Evolutionary conservation across 257 asterid genomes (phyloP).

Genomic region (Coffea eugenioides): DNA sequence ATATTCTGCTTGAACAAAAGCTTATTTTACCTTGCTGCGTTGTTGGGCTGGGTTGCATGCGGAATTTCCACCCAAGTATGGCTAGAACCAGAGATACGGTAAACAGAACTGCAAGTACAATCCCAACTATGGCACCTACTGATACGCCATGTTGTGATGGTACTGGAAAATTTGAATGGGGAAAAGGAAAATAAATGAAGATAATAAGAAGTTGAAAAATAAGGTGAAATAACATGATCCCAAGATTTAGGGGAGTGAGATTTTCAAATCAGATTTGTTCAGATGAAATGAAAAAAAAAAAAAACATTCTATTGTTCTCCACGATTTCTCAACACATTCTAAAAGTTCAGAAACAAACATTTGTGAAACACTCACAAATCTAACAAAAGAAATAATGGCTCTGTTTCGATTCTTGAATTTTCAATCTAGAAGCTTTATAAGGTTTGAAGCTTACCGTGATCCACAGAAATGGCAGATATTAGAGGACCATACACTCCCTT

Average conservation of each 20-base stretch:
- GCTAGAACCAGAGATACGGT: slow-evolving; percentile 30
- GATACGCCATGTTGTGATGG: slow-evolving; percentile 45
- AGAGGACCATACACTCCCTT: slow-evolving; percentile 35
- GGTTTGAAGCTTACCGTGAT: slow-evolving; percentile 24
- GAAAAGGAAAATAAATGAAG: neutral
- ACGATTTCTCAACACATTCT: neutral
- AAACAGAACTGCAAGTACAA: slow-evolving; percentile 44
- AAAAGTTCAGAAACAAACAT: neutral
- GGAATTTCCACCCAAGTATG: slow-evolving; percentile 66
- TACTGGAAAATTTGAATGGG: slow-evolving; percentile 43
- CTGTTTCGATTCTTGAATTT: neutral
- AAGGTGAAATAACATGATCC: neutral
- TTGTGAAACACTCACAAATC: neutral
- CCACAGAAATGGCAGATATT: slow-evolving; percentile 36
- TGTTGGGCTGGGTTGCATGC: slow-evolving; percentile 27
- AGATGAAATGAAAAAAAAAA: neutral
- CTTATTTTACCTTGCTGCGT: slow-evolving; percentile 39
- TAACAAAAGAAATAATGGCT: no score
- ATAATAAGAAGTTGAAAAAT: neutral
- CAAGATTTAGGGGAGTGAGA: neutral
- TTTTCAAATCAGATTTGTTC: neutral
- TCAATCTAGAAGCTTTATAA: neutral
- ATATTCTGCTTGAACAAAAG: neutral
- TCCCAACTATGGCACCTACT: slow-evolving; percentile 47
- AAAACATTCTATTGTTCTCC: neutral